A percentile compares a stretch with the other conserved stretches of the same genome.
Conservation (phyloP, 192 early-diverging fungal species). For the Coemansia sp. region DNA sequence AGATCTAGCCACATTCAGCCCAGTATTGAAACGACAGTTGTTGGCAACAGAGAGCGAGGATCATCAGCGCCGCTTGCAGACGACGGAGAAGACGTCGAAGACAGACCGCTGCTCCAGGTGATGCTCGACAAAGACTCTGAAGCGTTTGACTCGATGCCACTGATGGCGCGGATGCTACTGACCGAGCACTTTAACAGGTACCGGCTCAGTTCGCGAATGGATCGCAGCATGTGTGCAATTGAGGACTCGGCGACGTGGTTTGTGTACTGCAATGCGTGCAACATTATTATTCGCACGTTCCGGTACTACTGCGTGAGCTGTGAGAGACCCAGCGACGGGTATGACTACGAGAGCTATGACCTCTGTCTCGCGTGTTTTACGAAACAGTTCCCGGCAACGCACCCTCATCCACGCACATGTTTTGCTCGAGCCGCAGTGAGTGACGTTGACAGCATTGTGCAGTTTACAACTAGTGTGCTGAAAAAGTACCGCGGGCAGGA, state of each 20-base stretch:
- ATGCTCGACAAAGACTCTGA: slow-evolving; percentile 25
- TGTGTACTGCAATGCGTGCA: slow-evolving; percentile 78
- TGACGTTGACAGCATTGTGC: slow-evolving; percentile 37
- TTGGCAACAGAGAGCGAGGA: background rate
- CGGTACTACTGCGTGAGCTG: slow-evolving; percentile 85
- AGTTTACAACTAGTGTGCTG: slow-evolving; percentile 28
- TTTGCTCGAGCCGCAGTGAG: slow-evolving; percentile 65
- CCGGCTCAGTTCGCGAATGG: slow-evolving; percentile 10
- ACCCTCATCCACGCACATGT: slow-evolving; percentile 74
- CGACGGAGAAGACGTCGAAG: background rate
- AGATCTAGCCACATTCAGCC: background rate
- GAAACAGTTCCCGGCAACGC: slow-evolving; percentile 65
- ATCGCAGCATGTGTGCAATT: background rate
- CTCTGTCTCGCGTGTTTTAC: slow-evolving; percentile 73
- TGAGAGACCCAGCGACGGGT: slow-evolving; percentile 65
- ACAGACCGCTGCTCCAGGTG: slow-evolving; percentile 33
- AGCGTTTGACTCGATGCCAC: slow-evolving; percentile 31
- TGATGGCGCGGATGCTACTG: slow-evolving; percentile 27
- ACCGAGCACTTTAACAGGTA: slow-evolving; percentile 16
- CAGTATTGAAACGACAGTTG: background rate
- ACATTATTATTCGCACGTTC: slow-evolving; percentile 74
- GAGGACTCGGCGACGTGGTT: slow-evolving; percentile 59
- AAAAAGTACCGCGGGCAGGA: slow-evolving; percentile 14
- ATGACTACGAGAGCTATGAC: slow-evolving; percentile 70
- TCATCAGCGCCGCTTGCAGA: background rate